Conservation (phyloP, 164 flowering plant genomes). For the Macadamia integrifolia region DNA sequence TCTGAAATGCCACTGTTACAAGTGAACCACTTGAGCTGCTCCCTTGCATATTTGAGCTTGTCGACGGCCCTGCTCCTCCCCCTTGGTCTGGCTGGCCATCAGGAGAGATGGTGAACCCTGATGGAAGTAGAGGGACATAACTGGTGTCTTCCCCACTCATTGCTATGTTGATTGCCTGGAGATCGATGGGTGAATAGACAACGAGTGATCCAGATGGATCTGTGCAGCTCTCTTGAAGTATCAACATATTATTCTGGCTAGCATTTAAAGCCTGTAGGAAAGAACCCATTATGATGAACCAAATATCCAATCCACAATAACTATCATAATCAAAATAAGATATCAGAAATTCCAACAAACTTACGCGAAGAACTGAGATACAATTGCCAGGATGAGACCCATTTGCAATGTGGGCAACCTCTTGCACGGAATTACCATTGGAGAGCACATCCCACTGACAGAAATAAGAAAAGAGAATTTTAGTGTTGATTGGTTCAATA, state of each 20-base stretch:
- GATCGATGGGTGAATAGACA: constrained; percentile 67
- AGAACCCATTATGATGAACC: background rate
- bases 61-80: constrained; percentile 23
- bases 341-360: constrained; percentile 4
- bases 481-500: background rate
- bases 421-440: constrained; percentile 52
- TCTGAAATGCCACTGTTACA: constrained; percentile 73
- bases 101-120: constrained; percentile 70
- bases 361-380: constrained; percentile 33
- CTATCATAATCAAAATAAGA: background rate
- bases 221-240: constrained; percentile 81
- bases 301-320: background rate
- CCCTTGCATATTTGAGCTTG: constrained; percentile 30
- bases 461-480: background rate
- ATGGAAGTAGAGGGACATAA: constrained; percentile 66
- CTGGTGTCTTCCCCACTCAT: constrained; percentile 82
- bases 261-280: constrained; percentile 46
- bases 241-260: constrained; percentile 74
- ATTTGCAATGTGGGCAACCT: constrained; percentile 54
- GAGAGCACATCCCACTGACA: constrained; percentile 75
- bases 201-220: constrained; percentile 70
- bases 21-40: constrained; percentile 51
- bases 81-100: constrained; percentile 42
- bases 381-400: constrained; percentile 54
- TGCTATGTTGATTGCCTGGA: constrained; percentile 60